A percentile compares a stretch with the other conserved stretches of the same genome.
These are phyloP conservation scores for Yamadazyma scolyti DNA, from an alignment of 805 yeast species.

Conservation along the genomic window DNA sequence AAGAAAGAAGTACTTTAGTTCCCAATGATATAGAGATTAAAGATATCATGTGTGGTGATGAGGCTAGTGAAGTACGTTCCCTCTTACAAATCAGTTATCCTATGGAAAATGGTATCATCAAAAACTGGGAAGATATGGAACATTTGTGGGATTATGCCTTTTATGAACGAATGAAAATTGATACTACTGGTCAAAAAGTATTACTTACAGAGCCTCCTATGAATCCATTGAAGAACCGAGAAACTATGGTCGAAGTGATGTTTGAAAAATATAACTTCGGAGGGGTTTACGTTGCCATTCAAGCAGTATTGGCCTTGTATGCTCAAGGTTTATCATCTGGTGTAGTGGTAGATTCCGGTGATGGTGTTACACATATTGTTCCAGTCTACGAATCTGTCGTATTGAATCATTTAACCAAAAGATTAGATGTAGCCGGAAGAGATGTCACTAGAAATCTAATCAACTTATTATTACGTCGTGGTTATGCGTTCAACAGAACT, in stretches of 20 bases:
- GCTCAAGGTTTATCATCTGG: slow-evolving; percentile 97
- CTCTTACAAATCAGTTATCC: slow-evolving; percentile 93
- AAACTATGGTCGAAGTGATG: slow-evolving; percentile 88
- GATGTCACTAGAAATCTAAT: slow-evolving; percentile 97
- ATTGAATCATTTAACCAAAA: slow-evolving; percentile 85
- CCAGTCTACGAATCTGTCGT: slow-evolving; percentile 98
- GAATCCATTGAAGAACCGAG: slow-evolving; percentile 91
- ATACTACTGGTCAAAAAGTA: slow-evolving; percentile 71
- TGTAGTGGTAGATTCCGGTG: slow-evolving; percentile 98
- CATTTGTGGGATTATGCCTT: slow-evolving; percentile 97
- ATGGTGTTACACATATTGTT: slow-evolving; percentile 97
- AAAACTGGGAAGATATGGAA: slow-evolving; percentile 98
- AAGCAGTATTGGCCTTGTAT: slow-evolving; percentile 95
- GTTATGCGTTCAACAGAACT: slow-evolving; percentile 96
- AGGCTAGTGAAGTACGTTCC: slow-evolving; percentile 87
- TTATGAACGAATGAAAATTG: slow-evolving; percentile 81
- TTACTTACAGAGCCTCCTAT: slow-evolving; percentile 96
- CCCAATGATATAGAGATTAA: slow-evolving; percentile 71
- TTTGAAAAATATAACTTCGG: slow-evolving; percentile 87
- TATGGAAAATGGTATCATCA: slow-evolving; percentile 97
- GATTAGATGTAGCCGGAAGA: slow-evolving; percentile 96
- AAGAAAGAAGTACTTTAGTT: slow-evolving; percentile 63
- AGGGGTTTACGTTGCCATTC: slow-evolving; percentile 93
- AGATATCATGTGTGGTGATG: slow-evolving; percentile 97
- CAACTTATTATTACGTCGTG: slow-evolving; percentile 86